Conservation (phyloP, 345 rosid species). For the Syzygium jambos region DNA sequence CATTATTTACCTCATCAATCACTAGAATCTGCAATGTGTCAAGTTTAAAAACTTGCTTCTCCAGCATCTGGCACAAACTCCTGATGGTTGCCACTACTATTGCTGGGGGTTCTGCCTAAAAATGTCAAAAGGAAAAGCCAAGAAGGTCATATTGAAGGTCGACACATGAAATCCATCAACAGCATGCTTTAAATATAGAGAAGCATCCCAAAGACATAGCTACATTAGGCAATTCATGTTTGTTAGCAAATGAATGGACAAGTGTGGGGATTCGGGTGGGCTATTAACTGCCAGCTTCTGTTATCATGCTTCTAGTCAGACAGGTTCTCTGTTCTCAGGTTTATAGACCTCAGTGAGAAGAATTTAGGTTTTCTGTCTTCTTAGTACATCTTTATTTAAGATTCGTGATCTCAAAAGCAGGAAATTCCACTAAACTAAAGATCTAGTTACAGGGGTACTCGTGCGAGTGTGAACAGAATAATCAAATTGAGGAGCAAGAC, state of each 20-base stretch:
- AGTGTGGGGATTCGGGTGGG: background rate
- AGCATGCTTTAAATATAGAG: background rate
- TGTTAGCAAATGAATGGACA: background rate
- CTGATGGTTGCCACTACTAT: slow-evolving; percentile 80
- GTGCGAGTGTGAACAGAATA: background rate
- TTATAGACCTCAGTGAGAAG: background rate
- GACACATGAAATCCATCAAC: background rate
- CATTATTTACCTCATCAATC: slow-evolving; percentile 67
- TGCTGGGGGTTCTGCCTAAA: slow-evolving; percentile 92
- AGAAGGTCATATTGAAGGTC: background rate
- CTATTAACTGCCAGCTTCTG: background rate
- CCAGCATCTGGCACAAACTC: slow-evolving; percentile 83
- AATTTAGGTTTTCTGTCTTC: background rate
- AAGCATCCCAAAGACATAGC: background rate
- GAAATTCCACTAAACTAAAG: background rate
- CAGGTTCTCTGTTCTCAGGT: background rate
- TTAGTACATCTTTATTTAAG: background rate
- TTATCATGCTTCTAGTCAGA: background rate
- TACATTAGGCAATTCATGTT: background rate
- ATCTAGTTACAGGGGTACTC: background rate
- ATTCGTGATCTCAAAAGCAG: background rate
- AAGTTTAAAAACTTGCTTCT: slow-evolving; percentile 63
- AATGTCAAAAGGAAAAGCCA: background rate
- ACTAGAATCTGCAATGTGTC: slow-evolving; percentile 65
- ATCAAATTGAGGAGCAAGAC: background rate